Percentiles rank a stretch among this genome's conserved stretches.
phyloP scores from a whole-genome alignment of 1,139 yeast species.

The Hemisphaericaspora xylofermentans region DNA sequence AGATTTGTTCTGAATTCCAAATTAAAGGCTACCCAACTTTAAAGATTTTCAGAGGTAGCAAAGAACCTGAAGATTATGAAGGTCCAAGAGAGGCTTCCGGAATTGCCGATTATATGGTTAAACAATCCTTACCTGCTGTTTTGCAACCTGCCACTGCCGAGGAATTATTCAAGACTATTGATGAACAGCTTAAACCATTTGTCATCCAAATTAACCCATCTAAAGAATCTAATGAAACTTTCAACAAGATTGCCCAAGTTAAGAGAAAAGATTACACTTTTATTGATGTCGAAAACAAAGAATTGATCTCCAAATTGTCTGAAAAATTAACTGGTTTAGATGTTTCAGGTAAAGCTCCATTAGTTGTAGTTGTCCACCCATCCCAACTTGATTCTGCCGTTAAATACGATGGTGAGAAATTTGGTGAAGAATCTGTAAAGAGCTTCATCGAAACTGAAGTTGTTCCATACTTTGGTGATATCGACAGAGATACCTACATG shows the following conservation, averaged over 20 bases:
- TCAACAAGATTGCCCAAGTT: constrained; percentile 50
- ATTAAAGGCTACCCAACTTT: constrained; percentile 92
- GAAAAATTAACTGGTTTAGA: constrained; percentile 22
- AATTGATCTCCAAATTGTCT: constrained; percentile 26
- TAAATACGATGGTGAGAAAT: constrained; percentile 19
- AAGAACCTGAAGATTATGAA: constrained; percentile 57
- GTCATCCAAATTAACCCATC: constrained; percentile 51
- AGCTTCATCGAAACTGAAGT: constrained; percentile 67
- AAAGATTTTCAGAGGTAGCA: constrained; percentile 73
- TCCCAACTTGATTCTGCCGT: constrained; percentile 31
- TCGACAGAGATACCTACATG: constrained; percentile 78
- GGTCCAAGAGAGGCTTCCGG: constrained; percentile 85
- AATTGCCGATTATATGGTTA: constrained; percentile 75
- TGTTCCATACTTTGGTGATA: constrained; percentile 88
- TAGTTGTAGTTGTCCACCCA: constrained; percentile 41
- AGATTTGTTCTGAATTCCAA: constrained; percentile 71
- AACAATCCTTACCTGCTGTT: constrained; percentile 83
- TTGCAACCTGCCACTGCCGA: constrained; percentile 47
- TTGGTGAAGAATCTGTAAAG: constrained; percentile 36
- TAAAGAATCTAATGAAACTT: constrained; percentile 45
- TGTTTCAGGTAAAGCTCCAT: constrained; percentile 24
- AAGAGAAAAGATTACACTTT: constrained; percentile 65
- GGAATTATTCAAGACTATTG: constrained; percentile 50
- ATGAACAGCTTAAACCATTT: constrained; percentile 51
- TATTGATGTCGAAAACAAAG: constrained; percentile 52